A percentile compares a stretch with the other conserved stretches of the same genome.
Conservation (phyloP, 306 rosid species). For the Corylus avellana region DNA sequence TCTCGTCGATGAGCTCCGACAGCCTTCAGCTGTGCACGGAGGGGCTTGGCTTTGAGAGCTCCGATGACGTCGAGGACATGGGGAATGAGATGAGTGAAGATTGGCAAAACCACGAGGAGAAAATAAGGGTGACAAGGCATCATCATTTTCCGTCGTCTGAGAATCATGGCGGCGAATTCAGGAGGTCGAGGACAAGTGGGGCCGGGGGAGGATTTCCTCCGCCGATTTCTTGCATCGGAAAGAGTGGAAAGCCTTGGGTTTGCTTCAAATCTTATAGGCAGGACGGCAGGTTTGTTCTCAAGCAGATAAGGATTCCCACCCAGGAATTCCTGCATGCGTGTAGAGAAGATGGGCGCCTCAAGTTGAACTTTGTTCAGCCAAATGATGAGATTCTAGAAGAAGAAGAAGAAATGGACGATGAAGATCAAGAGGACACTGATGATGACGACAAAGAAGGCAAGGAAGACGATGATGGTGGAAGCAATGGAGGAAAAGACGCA, state of each 20-base stretch:
- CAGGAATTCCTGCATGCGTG: constrained; percentile 74
- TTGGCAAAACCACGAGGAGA: constrained; percentile 29
- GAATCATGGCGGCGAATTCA: constrained; percentile 37
- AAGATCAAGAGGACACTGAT: constrained; percentile 15
- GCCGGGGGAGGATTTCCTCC: constrained; percentile 64
- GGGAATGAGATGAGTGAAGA: constrained; percentile 30
- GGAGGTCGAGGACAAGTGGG: constrained; percentile 47
- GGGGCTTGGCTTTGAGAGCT: constrained; percentile 91
- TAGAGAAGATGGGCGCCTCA: constrained; percentile 82
- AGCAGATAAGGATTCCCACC: constrained; percentile 56
- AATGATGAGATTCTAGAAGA: constrained; percentile 39
- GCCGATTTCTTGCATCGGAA: constrained; percentile 77
- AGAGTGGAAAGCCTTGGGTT: constrained; percentile 70
- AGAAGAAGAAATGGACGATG: constrained; percentile 25
- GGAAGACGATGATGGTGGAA: constrained; percentile 26
- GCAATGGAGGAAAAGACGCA: not conserved
- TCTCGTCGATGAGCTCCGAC: constrained; percentile 64
- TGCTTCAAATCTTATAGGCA: constrained; percentile 63
- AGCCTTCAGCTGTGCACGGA: constrained; percentile 91
- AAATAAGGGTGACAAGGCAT: constrained; percentile 23
- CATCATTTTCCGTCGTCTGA: not conserved
- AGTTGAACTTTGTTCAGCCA: constrained; percentile 60
- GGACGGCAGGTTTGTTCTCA: constrained; percentile 77
- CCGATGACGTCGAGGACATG: constrained; percentile 73
- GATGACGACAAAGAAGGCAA: constrained; percentile 15